phyloP scores from a whole-genome alignment of 148 eudicot species.

The Agrostemma githago region DNA sequence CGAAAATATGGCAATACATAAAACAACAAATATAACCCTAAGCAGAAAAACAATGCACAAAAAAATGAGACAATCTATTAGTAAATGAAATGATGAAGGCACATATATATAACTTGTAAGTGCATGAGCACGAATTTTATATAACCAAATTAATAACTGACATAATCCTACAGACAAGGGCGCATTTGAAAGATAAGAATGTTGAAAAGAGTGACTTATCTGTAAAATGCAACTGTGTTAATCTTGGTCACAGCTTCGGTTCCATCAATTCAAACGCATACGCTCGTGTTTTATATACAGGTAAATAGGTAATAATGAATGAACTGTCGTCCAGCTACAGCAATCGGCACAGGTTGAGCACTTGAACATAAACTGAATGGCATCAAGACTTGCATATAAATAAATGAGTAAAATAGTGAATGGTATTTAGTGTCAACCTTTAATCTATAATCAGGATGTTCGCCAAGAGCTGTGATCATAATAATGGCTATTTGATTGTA shows the following conservation, averaged over 20 bases:
- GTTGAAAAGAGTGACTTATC: background rate
- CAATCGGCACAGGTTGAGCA: background rate
- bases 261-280: slow-evolving; percentile 1
- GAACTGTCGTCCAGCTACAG: background rate
- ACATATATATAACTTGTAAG: background rate
- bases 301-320: background rate
- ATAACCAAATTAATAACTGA: background rate
- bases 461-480: slow-evolving; percentile 53
- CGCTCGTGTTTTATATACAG: background rate
- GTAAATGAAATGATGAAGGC: background rate
- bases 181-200: background rate
- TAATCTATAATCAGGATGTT: slow-evolving; percentile 65
- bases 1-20: slow-evolving; percentile 3
- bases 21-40: background rate
- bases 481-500: too few relatives aligned
- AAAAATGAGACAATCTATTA: background rate
- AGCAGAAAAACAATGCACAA: background rate
- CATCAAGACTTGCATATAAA: background rate
- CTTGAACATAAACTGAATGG: background rate
- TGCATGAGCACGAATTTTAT: background rate
- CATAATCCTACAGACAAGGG: background rate
- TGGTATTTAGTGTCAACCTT: slow-evolving; percentile 41
- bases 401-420: background rate
- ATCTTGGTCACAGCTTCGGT: background rate
- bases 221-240: background rate